Evolutionary conservation across 495 filamentous ascomycete genomes (phyloP), one percentile per base, ranked within the genome.

Genomic region (Trichoderma asperelloides): DNA sequence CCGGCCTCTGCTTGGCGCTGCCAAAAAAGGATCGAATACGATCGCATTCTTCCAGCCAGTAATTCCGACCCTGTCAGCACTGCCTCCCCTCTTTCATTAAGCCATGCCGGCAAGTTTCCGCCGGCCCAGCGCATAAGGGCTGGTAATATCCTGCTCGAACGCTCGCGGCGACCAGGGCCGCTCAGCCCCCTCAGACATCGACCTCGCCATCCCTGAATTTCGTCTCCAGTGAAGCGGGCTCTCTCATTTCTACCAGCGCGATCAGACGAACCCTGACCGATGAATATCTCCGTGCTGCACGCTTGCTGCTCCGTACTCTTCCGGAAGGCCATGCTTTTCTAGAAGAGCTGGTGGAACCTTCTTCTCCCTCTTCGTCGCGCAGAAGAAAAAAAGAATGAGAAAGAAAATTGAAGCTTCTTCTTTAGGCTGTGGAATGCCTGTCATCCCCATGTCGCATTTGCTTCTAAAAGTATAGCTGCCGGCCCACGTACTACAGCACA

Each of bases 111-210:
- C 25, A 12, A 25, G n/a, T 28, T 28, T 25, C 3, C 28, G 55
- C 55, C 55, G 55, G 55, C 23, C 55, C 55, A 60, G 55, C 55
- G 55, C 55, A 60, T 60, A 60, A 60, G 15, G 11, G 21, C 55
- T 60, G 55, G 25, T 16, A 51, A 51, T 51, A 21, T 60, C 23
- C n/a, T 60, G 51, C 9, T 3, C 43, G 6, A 47, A 18, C 43
- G 43, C 11, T 47, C 43, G 55, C 23, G 12, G 4, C 27, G 55
- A 13, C 16, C 55, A 60, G 18, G 21, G 6, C 16, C 47, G 55
- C 55, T 60, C 55, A 60, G 55, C 55, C 55, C 55, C 55, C 27
- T 30, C 55, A 28, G 25, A 60, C 25, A 9, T 60, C 9, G 25
- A 9, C 27, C 11, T 25, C 12, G 41, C 41, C 21, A 55, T 55